Evolutionary conservation across 2,329 filamentous ascomycete species (phyloP), one percentile per base, ranked within the genome.

Genomic region (Trichoderma hamatum): DNA sequence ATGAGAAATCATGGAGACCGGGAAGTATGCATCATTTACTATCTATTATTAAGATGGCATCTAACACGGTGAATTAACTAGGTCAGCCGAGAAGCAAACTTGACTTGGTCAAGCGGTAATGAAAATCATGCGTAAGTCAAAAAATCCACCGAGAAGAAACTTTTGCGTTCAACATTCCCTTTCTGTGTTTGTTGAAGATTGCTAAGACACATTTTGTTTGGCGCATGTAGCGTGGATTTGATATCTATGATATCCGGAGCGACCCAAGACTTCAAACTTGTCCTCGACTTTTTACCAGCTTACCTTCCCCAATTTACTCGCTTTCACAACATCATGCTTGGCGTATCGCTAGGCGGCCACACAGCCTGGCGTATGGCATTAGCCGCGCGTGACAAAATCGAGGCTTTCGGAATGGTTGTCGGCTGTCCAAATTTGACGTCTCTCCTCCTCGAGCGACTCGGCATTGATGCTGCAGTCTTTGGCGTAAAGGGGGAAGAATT

Each of bases 1-100:
- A 64, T 64, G 61, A 64, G 61, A 13, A 55, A 64, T 16, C 61
- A 64, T 54, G 49, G 61, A 6, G 61, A 64, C 55, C 61, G 61
- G 10, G 32, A 55, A 16, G 49, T 43, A 55, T 16, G 21, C 21
- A n/a, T 2, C 1, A 28, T 9, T 9, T 1, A 16, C 24, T 16
- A 11, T 4, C n/a, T 4, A 26, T 6, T 28, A 6, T 16, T 5
- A 36, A 34, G 32, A 14, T 21, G 43, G 14, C 28, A 30, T 2
- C 61, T 55, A 2, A 64, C 51, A 55, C 7, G 3, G 14, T 21
- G n/a, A 26, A 24, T 4, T 19, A 10, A 28, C n/a, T 43, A 64
- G 61, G 51, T 55, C 32, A 64, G 61, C 4, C 61, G 3, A 13
- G 61, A 55, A 30, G 49, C 61, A 43, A 55, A 43, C 19, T 28